phyloP scores from a whole-genome alignment of 2,329 filamentous ascomycete genomes.

The Talaromyces sp. region DNA sequence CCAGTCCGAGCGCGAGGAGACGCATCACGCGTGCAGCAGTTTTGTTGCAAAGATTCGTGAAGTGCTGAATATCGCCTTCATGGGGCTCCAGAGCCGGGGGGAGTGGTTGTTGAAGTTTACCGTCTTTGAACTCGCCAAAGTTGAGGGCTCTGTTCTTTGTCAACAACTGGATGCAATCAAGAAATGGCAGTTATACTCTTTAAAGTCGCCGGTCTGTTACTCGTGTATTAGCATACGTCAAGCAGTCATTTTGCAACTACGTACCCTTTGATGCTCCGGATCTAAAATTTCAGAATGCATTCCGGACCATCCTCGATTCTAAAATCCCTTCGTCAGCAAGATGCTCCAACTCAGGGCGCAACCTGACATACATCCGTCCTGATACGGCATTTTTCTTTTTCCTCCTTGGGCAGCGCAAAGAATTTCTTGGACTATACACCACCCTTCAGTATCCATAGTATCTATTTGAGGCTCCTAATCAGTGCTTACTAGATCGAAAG shows the following conservation, averaged over 20 bases:
- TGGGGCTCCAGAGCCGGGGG: conserved; percentile 61
- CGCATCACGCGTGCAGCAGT: conserved; percentile 71
- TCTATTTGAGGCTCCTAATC: background rate
- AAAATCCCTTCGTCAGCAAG: conserved; percentile 4
- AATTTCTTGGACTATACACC: conserved; percentile 64
- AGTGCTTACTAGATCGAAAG: conserved; percentile 67
- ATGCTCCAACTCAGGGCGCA: background rate
- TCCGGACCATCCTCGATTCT: conserved; percentile 85
- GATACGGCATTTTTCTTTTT: conserved; percentile 74
- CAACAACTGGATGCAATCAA: background rate
- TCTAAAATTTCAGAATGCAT: conserved; percentile 89
- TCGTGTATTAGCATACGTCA: conserved; percentile 3
- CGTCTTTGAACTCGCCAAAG: conserved; percentile 70
- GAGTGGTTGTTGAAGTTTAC: conserved; percentile 72
- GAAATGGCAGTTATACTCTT: conserved; percentile 60
- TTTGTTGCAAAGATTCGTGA: conserved; percentile 66
- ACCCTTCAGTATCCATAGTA: background rate
- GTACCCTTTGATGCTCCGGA: conserved; percentile 72
- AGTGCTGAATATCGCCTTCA: conserved; percentile 60
- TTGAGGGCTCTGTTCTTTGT: conserved; percentile 74
- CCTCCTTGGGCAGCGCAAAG: conserved; percentile 65
- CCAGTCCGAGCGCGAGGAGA: conserved; percentile 74
- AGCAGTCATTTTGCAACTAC: conserved; percentile 19
- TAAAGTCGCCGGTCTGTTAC: conserved; percentile 71
- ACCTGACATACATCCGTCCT: conserved; percentile 51